These are phyloP conservation scores for Cryphonectria parasitica DNA, from an alignment of 2,329 filamentous ascomycete species.

Conservation along the genomic window DNA sequence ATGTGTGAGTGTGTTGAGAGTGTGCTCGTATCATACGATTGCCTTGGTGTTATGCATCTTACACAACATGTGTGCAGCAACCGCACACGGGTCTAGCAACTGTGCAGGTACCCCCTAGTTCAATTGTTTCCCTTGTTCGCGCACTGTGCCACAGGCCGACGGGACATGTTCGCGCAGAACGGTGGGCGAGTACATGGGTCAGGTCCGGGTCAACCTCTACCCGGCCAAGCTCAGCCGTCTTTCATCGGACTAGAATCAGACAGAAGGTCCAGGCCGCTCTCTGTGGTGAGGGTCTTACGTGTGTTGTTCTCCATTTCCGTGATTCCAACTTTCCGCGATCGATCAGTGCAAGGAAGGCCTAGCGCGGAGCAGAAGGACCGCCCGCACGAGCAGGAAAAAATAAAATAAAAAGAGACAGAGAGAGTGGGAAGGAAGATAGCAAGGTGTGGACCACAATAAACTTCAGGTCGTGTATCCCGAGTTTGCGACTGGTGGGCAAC, in stretches of 20 bases:
- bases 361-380: background rate
- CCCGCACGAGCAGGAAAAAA: background rate
- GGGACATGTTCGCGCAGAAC: background rate
- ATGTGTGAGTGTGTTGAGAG: background rate
- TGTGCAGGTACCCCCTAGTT: background rate
- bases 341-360: background rate
- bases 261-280: background rate
- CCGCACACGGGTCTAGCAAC: background rate
- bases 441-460: constrained; percentile 9
- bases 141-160: background rate
- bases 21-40: background rate
- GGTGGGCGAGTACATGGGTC: background rate
- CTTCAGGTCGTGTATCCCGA: constrained; percentile 27
- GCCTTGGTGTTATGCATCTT: background rate
- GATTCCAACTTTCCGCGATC: background rate
- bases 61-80: background rate
- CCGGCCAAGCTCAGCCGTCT: background rate
- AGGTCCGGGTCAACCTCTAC: constrained; percentile 6
- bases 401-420: background rate
- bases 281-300: background rate
- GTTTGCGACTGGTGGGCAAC: constrained; percentile 24
- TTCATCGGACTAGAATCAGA: constrained; percentile 1
- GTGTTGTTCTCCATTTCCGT: background rate
- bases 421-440: background rate
- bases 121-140: background rate